Evolutionary conservation across 192 early-diverging fungal genomes (phyloP).

Genomic region (Gamsiella multidivaricata): DNA sequence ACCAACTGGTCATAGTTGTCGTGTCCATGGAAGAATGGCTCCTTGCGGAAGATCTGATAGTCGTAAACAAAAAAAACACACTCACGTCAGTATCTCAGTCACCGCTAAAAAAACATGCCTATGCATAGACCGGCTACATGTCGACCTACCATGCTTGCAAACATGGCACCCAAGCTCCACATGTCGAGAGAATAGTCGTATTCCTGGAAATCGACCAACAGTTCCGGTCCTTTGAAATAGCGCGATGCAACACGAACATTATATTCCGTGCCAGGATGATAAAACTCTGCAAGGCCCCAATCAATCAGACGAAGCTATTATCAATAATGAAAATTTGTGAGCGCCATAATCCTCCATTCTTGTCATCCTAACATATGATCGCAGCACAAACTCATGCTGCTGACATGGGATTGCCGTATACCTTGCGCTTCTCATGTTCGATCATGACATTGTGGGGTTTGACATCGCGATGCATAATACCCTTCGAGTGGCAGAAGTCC

Average conservation of each 20-base stretch:
- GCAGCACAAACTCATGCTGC: neutral
- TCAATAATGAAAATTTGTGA: neutral
- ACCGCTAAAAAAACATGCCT: slow-evolving; percentile 24
- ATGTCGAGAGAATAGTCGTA: slow-evolving; percentile 99
- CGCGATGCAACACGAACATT: slow-evolving; percentile 98
- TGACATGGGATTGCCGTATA: slow-evolving; percentile 7
- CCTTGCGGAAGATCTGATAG: slow-evolving; percentile 97
- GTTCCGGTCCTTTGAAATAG: slow-evolving; percentile 99
- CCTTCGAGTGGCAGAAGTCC: slow-evolving; percentile 97
- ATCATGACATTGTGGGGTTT: slow-evolving; percentile 99
- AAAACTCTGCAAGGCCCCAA: slow-evolving; percentile 99
- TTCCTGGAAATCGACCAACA: slow-evolving; percentile 97
- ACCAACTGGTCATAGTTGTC: slow-evolving; percentile 99
- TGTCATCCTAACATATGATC: neutral
- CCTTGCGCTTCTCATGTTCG: slow-evolving; percentile 93
- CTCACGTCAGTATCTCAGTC: neutral
- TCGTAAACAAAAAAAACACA: neutral
- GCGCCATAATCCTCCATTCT: neutral
- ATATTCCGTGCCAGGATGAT: slow-evolving; percentile 96
- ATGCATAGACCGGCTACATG: too few relatives aligned
- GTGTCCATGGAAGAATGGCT: slow-evolving; percentile 99
- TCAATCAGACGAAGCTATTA: slow-evolving; percentile 92
- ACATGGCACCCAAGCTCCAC: slow-evolving; percentile 99
- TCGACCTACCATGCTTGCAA: slow-evolving; percentile 99
- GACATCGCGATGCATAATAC: slow-evolving; percentile 99